phyloP scores from a whole-genome alignment of 257 asterid genomes.

The Linaria vulgaris region DNA sequence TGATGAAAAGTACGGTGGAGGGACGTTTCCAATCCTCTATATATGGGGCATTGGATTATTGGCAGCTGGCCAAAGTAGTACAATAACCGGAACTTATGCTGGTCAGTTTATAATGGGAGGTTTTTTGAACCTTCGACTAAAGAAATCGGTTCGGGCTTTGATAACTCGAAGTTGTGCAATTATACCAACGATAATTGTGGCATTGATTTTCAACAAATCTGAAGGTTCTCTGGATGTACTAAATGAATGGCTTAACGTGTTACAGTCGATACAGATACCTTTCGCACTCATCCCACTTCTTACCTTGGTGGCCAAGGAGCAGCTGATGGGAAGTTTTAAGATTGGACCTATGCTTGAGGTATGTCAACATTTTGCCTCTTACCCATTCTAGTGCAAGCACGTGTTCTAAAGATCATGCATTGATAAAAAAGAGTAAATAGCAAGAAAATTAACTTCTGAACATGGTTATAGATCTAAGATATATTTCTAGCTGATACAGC shows the following conservation, averaged over 20 bases:
- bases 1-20: slow-evolving; percentile 92
- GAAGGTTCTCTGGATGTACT: slow-evolving; percentile 81
- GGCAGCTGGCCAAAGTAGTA: slow-evolving; percentile 99
- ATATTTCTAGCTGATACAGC: neutral
- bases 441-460: too few species aligned
- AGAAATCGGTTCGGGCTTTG: slow-evolving; percentile 85
- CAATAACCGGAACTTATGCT: slow-evolving; percentile 95
- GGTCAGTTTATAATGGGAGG: slow-evolving; percentile 99
- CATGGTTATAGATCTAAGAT: neutral
- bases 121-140: slow-evolving; percentile 80
- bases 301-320: slow-evolving; percentile 91
- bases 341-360: slow-evolving; percentile 79
- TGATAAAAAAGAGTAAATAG: neutral
- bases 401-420: neutral
- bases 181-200: slow-evolving; percentile 87
- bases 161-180: slow-evolving; percentile 97
- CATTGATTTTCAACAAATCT: slow-evolving; percentile 80
- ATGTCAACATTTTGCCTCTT: slow-evolving; percentile 20
- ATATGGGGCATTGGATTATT: slow-evolving; percentile 96
- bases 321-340: slow-evolving; percentile 83
- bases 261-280: slow-evolving; percentile 95
- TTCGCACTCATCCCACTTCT: slow-evolving; percentile 97
- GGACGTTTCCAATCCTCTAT: slow-evolving; percentile 82
- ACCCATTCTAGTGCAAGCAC: slow-evolving; percentile 20
- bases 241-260: slow-evolving; percentile 97